Percentiles rank a stretch among this genome's conserved stretches.
These are phyloP conservation scores for Cicer yamashitae DNA, from an alignment of 306 rosid genomes.

Conservation along the genomic window DNA sequence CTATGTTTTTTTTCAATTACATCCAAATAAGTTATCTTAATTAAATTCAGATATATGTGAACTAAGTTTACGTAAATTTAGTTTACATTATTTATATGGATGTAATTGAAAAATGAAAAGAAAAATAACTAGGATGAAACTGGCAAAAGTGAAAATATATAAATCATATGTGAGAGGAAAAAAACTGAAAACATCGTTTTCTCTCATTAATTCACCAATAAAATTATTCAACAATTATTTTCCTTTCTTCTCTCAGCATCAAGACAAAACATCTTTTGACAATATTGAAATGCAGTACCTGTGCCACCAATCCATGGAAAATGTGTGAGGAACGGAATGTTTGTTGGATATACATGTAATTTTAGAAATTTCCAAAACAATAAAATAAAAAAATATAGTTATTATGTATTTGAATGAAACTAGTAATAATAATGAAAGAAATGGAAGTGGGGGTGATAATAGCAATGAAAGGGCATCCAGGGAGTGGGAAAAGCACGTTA, in stretches of 20 bases:
- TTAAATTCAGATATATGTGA: no score
- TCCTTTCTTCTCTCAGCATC: neutral
- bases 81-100: no score
- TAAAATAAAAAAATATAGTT: neutral
- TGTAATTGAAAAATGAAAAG: no score
- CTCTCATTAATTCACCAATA: neutral
- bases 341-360: neutral
- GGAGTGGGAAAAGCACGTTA: conserved; percentile 63
- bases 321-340: neutral
- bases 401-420: neutral
- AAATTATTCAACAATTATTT: neutral
- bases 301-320: neutral
- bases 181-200: neutral
- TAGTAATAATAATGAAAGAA: neutral
- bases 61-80: no score
- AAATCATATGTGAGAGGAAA: neutral
- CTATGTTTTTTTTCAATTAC: no score
- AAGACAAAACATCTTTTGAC: conserved; percentile 7
- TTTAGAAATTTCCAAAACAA: neutral
- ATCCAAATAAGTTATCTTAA: no score
- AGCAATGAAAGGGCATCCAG: conserved; percentile 84
- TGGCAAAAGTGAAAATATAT: no score
- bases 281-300: no score
- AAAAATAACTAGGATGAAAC: no score
- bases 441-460: conserved; percentile 44